A percentile compares a stretch with the other conserved stretches of the same genome.
phyloP scores from a whole-genome alignment of 1,284 basidiomycete genomes.

The Ceratorhiza oryzae-sativae region DNA sequence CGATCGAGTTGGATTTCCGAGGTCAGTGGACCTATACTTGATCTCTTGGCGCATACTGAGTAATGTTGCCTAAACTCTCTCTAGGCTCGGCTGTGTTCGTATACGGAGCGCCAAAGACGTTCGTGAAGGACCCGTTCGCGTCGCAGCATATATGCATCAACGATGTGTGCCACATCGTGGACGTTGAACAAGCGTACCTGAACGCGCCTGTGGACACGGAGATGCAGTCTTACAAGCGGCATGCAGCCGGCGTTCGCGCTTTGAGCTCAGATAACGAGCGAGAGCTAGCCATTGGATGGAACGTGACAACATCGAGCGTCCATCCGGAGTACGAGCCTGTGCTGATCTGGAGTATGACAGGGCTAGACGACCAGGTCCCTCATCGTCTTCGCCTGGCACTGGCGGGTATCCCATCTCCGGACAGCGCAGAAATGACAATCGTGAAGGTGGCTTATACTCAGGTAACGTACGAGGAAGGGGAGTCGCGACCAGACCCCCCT shows the following conservation, averaged over 20 bases:
- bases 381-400: slow-evolving; percentile 11
- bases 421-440: slow-evolving; percentile 14
- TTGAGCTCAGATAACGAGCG: neutral
- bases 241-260: neutral
- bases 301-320: neutral
- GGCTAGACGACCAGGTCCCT: neutral
- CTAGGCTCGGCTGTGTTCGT: neutral
- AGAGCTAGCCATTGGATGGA: neutral
- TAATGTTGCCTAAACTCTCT: neutral
- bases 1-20: neutral
- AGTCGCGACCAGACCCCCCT: slow-evolving; percentile 11
- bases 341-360: slow-evolving; percentile 22
- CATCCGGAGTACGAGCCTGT: slow-evolving; percentile 14
- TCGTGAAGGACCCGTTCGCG: neutral
- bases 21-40: neutral
- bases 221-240: neutral
- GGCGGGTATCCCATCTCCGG: neutral
- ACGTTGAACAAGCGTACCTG: slow-evolving; percentile 13
- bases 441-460: slow-evolving; percentile 10
- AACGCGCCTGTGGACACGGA: neutral
- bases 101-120: slow-evolving; percentile 10
- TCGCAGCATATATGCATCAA: slow-evolving; percentile 20
- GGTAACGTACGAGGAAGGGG: neutral
- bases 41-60: neutral
- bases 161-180: slow-evolving; percentile 4